These are phyloP conservation scores for Baudoinia panamericana DNA, from an alignment of 495 filamentous ascomycete genomes.

Conservation along the genomic window DNA sequence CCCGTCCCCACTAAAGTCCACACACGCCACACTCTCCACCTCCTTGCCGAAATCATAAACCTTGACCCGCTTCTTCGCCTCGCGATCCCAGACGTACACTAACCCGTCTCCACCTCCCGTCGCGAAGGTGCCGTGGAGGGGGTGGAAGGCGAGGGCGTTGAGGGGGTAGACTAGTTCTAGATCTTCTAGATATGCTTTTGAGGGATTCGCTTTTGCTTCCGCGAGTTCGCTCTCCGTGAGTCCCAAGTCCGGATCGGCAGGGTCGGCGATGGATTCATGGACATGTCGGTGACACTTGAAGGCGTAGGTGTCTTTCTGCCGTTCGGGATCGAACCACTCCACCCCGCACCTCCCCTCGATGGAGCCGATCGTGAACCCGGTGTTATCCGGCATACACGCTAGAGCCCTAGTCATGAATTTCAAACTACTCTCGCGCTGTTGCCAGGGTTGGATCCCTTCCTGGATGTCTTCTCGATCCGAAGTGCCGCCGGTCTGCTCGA, in stretches of 20 bases:
- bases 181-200: no score
- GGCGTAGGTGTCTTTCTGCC: slow-evolving; percentile 84
- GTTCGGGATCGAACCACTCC: slow-evolving; percentile 87
- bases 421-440: slow-evolving; percentile 75
- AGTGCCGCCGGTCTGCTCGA: slow-evolving; percentile 35
- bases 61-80: slow-evolving; percentile 76
- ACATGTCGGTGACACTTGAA: slow-evolving; percentile 92
- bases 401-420: slow-evolving; percentile 93
- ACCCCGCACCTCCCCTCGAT: slow-evolving; percentile 94
- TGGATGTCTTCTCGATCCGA: slow-evolving; percentile 10
- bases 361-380: slow-evolving; percentile 72
- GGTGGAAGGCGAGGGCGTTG: slow-evolving; percentile 87
- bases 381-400: slow-evolving; percentile 92
- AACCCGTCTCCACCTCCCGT: slow-evolving; percentile 87
- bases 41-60: slow-evolving; percentile 88
- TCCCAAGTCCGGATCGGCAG: background rate
- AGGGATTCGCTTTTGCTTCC: slow-evolving; percentile 41
- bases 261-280: slow-evolving; percentile 22
- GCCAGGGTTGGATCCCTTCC: slow-evolving; percentile 63
- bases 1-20: slow-evolving; percentile 68
- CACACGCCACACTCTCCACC: slow-evolving; percentile 57
- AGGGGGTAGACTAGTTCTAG: slow-evolving; percentile 89
- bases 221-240: slow-evolving; percentile 4
- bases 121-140: slow-evolving; percentile 79
- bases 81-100: slow-evolving; percentile 90